phyloP scores from a whole-genome alignment of 805 yeast species.

The Candida koratica region DNA sequence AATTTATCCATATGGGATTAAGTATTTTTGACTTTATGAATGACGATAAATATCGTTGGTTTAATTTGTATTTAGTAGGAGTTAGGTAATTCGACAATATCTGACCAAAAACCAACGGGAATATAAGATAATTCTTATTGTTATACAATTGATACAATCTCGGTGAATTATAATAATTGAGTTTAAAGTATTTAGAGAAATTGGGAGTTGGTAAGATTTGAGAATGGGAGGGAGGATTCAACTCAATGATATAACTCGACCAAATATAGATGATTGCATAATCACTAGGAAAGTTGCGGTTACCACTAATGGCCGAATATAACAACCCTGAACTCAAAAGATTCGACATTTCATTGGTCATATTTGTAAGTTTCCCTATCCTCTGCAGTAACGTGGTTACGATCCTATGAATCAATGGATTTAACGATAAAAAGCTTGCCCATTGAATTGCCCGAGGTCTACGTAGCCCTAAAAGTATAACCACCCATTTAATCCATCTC shows the following conservation, averaged over 20 bases:
- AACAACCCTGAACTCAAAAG: conserved; percentile 12
- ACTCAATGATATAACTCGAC: conserved; percentile 26
- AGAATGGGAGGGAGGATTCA: conserved; percentile 33
- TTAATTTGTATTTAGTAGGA: conserved; percentile 33
- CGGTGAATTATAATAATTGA: conserved; percentile 20
- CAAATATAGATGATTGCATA: conserved; percentile 32
- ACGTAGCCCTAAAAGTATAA: conserved; percentile 22
- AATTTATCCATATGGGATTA: conserved; percentile 42
- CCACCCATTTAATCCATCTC: conserved; percentile 28
- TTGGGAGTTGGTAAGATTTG: conserved; percentile 27
- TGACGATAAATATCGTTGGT: conserved; percentile 33
- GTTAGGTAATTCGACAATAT: conserved; percentile 39
- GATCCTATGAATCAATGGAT: conserved; percentile 26
- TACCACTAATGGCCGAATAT: conserved; percentile 23
- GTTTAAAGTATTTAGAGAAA: conserved; percentile 23
- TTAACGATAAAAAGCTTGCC: conserved; percentile 31
- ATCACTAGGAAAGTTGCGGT: conserved; percentile 33
- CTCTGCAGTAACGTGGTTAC: not conserved
- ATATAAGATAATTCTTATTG: conserved; percentile 31
- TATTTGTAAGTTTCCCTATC: not conserved
- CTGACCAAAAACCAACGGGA: conserved; percentile 36
- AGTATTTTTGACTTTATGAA: conserved; percentile 28
- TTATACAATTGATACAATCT: conserved; percentile 22
- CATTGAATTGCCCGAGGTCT: conserved; percentile 23
- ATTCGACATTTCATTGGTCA: conserved; percentile 8